These are phyloP conservation scores for Kuraishia floccosa DNA, from an alignment of 805 yeast species.

Conservation along the genomic window DNA sequence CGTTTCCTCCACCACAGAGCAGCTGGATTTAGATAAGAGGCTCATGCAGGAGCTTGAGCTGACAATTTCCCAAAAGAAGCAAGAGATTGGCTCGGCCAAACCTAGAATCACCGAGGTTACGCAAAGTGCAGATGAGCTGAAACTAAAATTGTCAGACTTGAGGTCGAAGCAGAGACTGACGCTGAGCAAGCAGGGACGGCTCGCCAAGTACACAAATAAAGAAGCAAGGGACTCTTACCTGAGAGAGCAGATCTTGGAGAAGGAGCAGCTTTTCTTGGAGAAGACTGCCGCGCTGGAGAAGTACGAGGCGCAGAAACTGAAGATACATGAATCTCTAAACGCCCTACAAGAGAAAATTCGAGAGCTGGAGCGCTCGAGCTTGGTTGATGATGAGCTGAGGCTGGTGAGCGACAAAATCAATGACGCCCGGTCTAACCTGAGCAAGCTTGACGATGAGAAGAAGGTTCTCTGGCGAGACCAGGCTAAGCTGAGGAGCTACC, in stretches of 20 bases:
- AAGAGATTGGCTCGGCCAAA: constrained; percentile 19
- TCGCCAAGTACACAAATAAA: constrained; percentile 41
- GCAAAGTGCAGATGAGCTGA: constrained; percentile 26
- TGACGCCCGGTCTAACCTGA: constrained; percentile 25
- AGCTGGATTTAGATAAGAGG: constrained; percentile 12
- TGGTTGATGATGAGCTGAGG: constrained; percentile 14
- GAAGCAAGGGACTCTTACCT: constrained; percentile 64
- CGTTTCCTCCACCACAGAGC: constrained; percentile 18
- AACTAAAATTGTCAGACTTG: constrained; percentile 25
- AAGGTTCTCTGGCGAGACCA: constrained; percentile 75
- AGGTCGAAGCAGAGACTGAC: constrained; percentile 46
- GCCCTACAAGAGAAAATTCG: constrained; percentile 17
- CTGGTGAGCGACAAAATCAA: constrained; percentile 17
- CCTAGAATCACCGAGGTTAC: constrained; percentile 31
- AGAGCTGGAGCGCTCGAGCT: too few species aligned
- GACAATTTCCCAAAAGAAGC: constrained; percentile 24
- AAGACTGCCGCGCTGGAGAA: constrained; percentile 6
- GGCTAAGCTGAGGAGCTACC: constrained; percentile 45
- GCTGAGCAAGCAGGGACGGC: constrained; percentile 62
- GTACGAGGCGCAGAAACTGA: constrained; percentile 17
- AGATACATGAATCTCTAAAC: constrained; percentile 23
- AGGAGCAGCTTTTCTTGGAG: constrained; percentile 11
- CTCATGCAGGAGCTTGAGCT: constrained; percentile 11
- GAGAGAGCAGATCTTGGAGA: constrained; percentile 29
- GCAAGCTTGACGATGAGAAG: constrained; percentile 48